These are phyloP conservation scores for Domatiomyces globalis DNA, from an alignment of 2,329 filamentous ascomycete genomes.

Conservation along the genomic window DNA sequence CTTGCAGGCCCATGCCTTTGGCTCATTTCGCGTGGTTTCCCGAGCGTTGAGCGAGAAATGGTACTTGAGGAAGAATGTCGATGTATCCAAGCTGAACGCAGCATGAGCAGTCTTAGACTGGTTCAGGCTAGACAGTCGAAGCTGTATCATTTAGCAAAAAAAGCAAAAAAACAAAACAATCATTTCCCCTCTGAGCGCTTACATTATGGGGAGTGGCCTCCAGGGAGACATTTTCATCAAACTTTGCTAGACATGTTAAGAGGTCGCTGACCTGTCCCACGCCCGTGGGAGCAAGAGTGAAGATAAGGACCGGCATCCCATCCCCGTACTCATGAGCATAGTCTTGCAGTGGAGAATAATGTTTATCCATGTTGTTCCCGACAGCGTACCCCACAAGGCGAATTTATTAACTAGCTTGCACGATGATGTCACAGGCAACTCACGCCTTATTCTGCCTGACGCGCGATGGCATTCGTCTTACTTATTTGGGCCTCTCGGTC, in stretches of 20 bases:
- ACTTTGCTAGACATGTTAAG: slow-evolving; percentile 47
- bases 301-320: slow-evolving; percentile 28
- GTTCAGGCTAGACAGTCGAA: slow-evolving; percentile 48
- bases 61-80: slow-evolving; percentile 44
- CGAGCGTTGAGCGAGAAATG: slow-evolving; percentile 30
- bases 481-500: too few species aligned
- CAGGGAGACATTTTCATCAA: slow-evolving; percentile 48
- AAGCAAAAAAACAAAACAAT: neutral
- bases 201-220: slow-evolving; percentile 47
- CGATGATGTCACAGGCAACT: neutral
- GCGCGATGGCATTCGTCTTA: too few species aligned
- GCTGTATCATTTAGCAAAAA: slow-evolving; percentile 25
- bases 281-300: slow-evolving; percentile 43
- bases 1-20: slow-evolving; percentile 15
- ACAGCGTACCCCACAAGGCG: too few species aligned
- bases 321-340: too few species aligned
- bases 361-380: too few species aligned
- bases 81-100: slow-evolving; percentile 41
- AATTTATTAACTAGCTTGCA: neutral
- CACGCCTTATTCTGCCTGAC: neutral
- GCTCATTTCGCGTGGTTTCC: slow-evolving; percentile 1
- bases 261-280: slow-evolving; percentile 44
- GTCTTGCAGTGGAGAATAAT: too few species aligned
- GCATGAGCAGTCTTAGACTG: slow-evolving; percentile 50
- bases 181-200: slow-evolving; percentile 13